A percentile compares a stretch with the other conserved stretches of the same genome.
Evolutionary conservation across 352 stramenopile species (phyloP).

Genomic region (Phytophthora hybrid): DNA sequence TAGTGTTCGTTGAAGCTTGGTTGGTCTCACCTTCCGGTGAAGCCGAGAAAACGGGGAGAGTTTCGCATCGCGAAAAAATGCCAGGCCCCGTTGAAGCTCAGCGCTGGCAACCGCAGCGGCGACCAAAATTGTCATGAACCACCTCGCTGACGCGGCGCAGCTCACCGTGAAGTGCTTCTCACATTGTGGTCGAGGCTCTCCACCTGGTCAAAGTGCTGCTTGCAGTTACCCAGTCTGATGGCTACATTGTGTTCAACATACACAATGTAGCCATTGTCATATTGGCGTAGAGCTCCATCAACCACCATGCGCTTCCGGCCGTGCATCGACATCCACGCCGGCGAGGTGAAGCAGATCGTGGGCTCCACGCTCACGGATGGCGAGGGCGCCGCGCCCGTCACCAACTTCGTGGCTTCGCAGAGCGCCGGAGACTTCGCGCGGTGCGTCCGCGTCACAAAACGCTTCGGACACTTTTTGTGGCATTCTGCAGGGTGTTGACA

Average conservation of each 20-base stretch:
- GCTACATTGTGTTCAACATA: constrained; percentile 4
- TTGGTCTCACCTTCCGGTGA: background rate
- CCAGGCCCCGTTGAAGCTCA: background rate
- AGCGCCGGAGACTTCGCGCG: constrained; percentile 78
- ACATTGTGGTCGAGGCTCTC: too few relatives aligned
- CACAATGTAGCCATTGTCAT: constrained; percentile 12
- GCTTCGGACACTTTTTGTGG: background rate
- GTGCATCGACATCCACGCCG: constrained; percentile 98
- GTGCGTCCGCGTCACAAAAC: constrained; percentile 36
- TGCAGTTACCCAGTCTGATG: background rate
- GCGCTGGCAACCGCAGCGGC: background rate
- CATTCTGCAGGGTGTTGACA: background rate
- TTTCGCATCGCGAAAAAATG: too few relatives aligned
- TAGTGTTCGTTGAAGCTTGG: constrained; percentile 18
- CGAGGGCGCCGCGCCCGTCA: constrained; percentile 68
- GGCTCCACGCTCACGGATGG: constrained; percentile 95
- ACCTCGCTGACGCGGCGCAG: background rate
- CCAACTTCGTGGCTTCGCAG: constrained; percentile 93
- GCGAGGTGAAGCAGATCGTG: constrained; percentile 99
- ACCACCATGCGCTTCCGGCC: constrained; percentile 95
- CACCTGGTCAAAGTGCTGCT: too few relatives aligned
- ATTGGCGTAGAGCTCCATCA: constrained; percentile 7
- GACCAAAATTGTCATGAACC: background rate
- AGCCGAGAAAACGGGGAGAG: too few relatives aligned
- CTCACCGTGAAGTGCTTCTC: background rate